These are phyloP conservation scores for Antrodiella citrinella DNA, from an alignment of 768 basidiomycete species.

Conservation along the genomic window DNA sequence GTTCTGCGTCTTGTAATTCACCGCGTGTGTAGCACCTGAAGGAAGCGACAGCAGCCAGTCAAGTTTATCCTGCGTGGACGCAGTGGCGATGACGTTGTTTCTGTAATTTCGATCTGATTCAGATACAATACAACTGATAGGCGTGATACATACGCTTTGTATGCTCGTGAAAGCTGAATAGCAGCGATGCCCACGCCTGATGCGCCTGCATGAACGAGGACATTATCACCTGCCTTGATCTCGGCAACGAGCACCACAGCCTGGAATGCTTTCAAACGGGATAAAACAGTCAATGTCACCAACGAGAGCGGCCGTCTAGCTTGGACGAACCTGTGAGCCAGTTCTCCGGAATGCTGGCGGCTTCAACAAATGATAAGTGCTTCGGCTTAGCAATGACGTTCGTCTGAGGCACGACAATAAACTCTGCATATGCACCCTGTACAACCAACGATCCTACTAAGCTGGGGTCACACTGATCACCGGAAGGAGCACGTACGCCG, in stretches of 20 bases:
- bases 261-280: constrained; percentile 42
- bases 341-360: constrained; percentile 82
- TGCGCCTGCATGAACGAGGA: constrained; percentile 86
- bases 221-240: constrained; percentile 60
- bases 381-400: constrained; percentile 70
- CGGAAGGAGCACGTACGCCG: constrained; percentile 45
- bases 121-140: constrained; percentile 7
- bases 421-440: constrained; percentile 90
- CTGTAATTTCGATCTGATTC: constrained; percentile 25
- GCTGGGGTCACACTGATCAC: background rate
- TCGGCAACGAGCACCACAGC: constrained; percentile 61
- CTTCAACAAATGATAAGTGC: constrained; percentile 73
- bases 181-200: constrained; percentile 87
- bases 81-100: constrained; percentile 71
- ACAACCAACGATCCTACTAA: background rate
- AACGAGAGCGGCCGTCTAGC: background rate
- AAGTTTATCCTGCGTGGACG: constrained; percentile 78
- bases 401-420: constrained; percentile 55
- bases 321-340: constrained; percentile 66
- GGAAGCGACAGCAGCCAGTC: constrained; percentile 62
- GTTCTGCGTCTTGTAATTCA: constrained; percentile 81
- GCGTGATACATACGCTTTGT: constrained; percentile 53
- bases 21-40: constrained; percentile 63
- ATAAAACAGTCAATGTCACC: background rate
- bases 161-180: constrained; percentile 73